phyloP scores from a whole-genome alignment of 805 yeast genomes.

The Ogataea saltuana region DNA sequence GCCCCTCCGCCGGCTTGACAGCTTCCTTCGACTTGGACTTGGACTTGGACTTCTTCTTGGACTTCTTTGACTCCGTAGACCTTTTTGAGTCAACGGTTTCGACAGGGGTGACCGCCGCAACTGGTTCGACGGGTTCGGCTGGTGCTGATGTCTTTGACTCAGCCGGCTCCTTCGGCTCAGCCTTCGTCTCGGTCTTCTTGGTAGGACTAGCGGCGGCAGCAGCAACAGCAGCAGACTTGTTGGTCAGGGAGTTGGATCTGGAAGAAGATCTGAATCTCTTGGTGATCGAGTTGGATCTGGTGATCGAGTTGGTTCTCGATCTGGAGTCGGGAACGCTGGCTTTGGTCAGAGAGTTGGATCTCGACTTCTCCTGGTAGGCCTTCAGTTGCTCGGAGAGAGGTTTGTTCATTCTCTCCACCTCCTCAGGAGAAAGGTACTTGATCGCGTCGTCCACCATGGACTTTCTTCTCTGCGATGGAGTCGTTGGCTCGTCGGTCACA shows the following conservation, averaged over 20 bases:
- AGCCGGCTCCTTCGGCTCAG: slow-evolving; percentile 26
- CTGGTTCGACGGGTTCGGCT: slow-evolving; percentile 25
- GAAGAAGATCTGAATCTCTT: slow-evolving; percentile 22
- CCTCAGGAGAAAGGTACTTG: slow-evolving; percentile 30
- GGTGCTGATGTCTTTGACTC: slow-evolving; percentile 22
- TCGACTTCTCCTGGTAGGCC: slow-evolving; percentile 34
- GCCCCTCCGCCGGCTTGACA: slow-evolving; percentile 11
- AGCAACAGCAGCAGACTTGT: slow-evolving; percentile 35
- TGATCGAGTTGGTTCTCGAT: slow-evolving; percentile 28
- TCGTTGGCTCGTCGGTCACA: slow-evolving; percentile 10
- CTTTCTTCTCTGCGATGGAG: slow-evolving; percentile 24
- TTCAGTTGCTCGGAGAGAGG: slow-evolving; percentile 31
- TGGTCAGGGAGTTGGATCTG: slow-evolving; percentile 27
- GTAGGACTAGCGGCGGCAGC: slow-evolving; percentile 30
- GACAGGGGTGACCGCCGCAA: slow-evolving; percentile 5
- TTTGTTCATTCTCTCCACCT: slow-evolving; percentile 31
- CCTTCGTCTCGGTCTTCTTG: slow-evolving; percentile 2
- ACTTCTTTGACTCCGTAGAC: too few relatives aligned
- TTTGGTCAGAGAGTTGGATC: slow-evolving; percentile 46
- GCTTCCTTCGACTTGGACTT: slow-evolving; percentile 7
- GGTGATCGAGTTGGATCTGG: slow-evolving; percentile 22
- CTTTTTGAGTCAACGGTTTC: too few relatives aligned
- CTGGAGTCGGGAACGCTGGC: slow-evolving; percentile 40
- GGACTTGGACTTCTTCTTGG: slow-evolving; percentile 1
- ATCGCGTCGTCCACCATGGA: slow-evolving; percentile 38